phyloP scores from a whole-genome alignment of 2,329 filamentous ascomycete species.

The Ascochyta viciae-villosae region DNA sequence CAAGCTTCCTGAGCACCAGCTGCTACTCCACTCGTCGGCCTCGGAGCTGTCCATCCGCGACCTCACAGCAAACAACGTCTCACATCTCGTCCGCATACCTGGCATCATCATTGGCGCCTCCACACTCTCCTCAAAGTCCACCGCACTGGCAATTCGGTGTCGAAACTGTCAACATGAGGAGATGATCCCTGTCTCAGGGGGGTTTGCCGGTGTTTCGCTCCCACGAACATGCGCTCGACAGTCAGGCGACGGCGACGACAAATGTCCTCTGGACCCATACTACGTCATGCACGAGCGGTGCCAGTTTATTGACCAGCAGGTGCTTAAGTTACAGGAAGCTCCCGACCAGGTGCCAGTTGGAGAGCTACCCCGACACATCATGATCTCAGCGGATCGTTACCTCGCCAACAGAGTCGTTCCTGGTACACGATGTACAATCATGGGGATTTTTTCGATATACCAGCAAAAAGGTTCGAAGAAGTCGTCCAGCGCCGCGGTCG shows the following conservation, averaged over 20 bases:
- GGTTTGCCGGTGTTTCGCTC: constrained; percentile 85
- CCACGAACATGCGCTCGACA: constrained; percentile 77
- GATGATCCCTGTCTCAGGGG: constrained; percentile 76
- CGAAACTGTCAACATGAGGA: constrained; percentile 80
- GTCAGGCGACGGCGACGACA: constrained; percentile 72
- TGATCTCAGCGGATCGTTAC: constrained; percentile 96
- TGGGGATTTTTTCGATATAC: constrained; percentile 98
- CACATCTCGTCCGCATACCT: constrained; percentile 92
- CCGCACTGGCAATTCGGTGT: constrained; percentile 84
- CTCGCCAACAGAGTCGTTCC: constrained; percentile 95
- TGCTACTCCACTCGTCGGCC: constrained; percentile 91
- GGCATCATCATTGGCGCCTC: constrained; percentile 98
- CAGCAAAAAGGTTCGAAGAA: constrained; percentile 88
- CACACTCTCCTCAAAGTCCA: constrained; percentile 95
- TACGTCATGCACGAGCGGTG: constrained; percentile 95
- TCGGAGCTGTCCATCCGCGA: constrained; percentile 93
- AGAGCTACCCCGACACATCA: constrained; percentile 91
- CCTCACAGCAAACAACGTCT: constrained; percentile 89
- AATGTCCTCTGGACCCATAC: constrained; percentile 93
- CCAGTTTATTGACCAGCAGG: constrained; percentile 95
- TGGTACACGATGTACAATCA: constrained; percentile 91
- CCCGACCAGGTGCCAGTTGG: constrained; percentile 97
- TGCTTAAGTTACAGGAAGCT: constrained; percentile 96
- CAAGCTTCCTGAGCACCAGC: constrained; percentile 85
- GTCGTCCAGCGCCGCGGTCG: constrained; percentile 79